Conservation (phyloP, 169 alveolate species). For the Condylostoma magnum region DNA sequence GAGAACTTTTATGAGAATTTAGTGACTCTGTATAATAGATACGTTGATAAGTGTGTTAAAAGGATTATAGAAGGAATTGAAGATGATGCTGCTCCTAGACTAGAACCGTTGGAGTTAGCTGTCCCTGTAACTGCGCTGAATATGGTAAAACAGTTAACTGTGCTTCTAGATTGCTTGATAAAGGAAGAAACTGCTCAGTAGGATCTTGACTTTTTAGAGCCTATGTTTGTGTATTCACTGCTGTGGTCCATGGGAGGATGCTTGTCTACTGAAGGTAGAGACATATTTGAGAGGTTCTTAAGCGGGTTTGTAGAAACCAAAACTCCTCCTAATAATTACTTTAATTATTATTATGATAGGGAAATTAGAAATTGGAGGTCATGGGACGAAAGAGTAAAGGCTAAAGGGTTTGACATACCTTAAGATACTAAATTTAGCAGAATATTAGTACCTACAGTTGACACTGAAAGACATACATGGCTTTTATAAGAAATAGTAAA, state of each 20-base stretch:
- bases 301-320: conserved; percentile 65
- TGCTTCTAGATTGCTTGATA: conserved; percentile 72
- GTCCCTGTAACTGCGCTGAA: conserved; percentile 78
- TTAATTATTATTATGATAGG: conserved; percentile 76
- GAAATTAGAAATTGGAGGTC: conserved; percentile 66
- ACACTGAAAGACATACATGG: conserved; percentile 86
- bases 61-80: conserved; percentile 81
- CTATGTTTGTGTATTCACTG: conserved; percentile 84
- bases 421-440: conserved; percentile 85
- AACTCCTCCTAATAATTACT: conserved; percentile 78
- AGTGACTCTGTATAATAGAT: conserved; percentile 79
- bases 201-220: conserved; percentile 82
- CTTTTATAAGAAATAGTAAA: conserved; percentile 74
- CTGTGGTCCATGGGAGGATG: conserved; percentile 93
- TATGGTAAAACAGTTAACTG: conserved; percentile 80
- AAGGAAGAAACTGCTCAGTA: conserved; percentile 76
- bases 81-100: conserved; percentile 77
- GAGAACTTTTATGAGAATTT: conserved; percentile 72
- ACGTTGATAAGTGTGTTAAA: conserved; percentile 76
- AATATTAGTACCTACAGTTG: conserved; percentile 93
- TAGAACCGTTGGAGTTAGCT: conserved; percentile 69
- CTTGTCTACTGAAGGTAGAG: conserved; percentile 78
- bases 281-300: conserved; percentile 83
- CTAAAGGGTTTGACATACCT: conserved; percentile 74
- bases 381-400: conserved; percentile 82